These are phyloP conservation scores for Nymphaea thermarum DNA, from an alignment of 164 flowering plant species.

Conservation along the genomic window DNA sequence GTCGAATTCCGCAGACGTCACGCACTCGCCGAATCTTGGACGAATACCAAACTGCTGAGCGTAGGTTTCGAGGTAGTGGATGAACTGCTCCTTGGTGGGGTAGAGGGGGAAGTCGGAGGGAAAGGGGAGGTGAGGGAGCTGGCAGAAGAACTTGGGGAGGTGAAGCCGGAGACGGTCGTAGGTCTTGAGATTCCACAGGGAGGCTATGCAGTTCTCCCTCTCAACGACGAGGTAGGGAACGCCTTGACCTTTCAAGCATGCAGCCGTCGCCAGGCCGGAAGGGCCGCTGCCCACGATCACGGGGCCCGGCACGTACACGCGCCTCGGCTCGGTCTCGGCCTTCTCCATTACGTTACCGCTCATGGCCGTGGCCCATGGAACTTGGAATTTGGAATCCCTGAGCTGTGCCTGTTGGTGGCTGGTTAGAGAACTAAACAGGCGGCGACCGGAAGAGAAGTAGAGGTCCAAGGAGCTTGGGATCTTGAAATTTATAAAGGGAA, in stretches of 20 bases:
- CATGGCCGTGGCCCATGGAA: no score
- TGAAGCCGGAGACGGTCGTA: constrained; percentile 73
- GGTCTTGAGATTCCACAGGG: constrained; percentile 62
- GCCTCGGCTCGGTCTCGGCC: background rate
- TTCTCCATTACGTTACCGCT: background rate
- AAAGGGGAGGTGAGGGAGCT: constrained; percentile 64
- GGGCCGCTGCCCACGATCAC: constrained; percentile 82
- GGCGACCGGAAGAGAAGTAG: no score
- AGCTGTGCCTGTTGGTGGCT: no score
- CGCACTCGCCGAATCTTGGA: constrained; percentile 37
- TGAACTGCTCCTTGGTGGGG: constrained; percentile 65
- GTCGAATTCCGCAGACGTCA: constrained; percentile 49
- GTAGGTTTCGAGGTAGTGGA: constrained; percentile 42
- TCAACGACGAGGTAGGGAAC: constrained; percentile 51
- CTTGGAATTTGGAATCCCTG: no score
- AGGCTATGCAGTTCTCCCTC: constrained; percentile 53
- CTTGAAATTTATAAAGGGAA: no score
- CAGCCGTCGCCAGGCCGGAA: constrained; percentile 68
- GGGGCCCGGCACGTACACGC: constrained; percentile 35
- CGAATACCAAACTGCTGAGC: constrained; percentile 24
- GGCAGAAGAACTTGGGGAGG: constrained; percentile 69
- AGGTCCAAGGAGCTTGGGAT: no score
- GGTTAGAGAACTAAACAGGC: no score
- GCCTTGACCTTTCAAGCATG: constrained; percentile 44
- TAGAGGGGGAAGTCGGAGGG: constrained; percentile 49